Evolutionary conservation across 2,329 filamentous ascomycete genomes (phyloP), one percentile per base, ranked within the genome.

Genomic region (Chrysosporium queenslandicum): DNA sequence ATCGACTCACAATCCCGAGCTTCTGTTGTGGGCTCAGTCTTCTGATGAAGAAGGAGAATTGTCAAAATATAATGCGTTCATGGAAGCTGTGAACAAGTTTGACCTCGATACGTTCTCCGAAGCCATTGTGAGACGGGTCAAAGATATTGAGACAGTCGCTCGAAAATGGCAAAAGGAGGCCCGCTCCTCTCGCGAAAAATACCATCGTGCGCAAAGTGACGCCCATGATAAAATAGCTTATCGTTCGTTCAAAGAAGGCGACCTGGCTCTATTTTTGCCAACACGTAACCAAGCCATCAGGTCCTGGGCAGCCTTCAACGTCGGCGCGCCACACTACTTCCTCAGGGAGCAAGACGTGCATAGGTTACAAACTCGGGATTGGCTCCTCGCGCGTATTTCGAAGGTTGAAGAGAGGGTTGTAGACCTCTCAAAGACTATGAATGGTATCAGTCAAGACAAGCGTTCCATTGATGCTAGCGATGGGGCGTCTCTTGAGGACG

Each of bases 251-350:
- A 97, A 96, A 64, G 90, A 96, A 68, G 91, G 92, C 6, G 92
- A 98, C 64, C 77, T 98, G 12, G 92, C 91, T 11, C 71, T 98
- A 1, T 98, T 98, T 72, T 72, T 98, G 37, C 92, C 92, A 0
- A 98, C 92, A 0, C 79, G 91, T 32, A 97, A 96, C 65, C 90
- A 97, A 69, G 87, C 86, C 34, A 92, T 89, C 3, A 86, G 91
- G 14, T 91, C 92, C 0, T 98, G 92, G 92, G 92, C 92, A 4
- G 92, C 92, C 0, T 98, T 98, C 77, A 98, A 98, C 62, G 87
- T 98, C 29, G 91, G 90, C 1, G 94, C 91, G 55, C 92, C 92
- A 7, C 92, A 98, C 67, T 97, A 92, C 71, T 98, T 98, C 72
- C 77, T 98, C 2, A 86, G 89, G 32, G 92, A 98, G 68, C 86